Conservation (phyloP, 164 flowering plant species). For the Liriodendron chinense region DNA sequence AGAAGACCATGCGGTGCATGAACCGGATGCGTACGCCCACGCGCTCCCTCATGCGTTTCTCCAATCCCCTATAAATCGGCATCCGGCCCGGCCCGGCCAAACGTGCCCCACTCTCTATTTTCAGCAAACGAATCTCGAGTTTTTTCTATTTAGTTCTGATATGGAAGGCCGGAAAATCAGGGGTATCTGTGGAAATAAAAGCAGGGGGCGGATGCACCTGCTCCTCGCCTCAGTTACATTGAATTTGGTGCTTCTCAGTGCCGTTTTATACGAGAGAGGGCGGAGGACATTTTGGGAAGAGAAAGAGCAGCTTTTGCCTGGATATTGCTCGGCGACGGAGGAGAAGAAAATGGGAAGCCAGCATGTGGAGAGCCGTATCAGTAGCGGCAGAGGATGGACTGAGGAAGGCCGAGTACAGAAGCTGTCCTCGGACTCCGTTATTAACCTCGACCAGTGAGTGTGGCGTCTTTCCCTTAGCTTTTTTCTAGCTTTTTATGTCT, state of each 20-base stretch:
- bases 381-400: not conserved
- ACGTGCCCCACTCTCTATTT: not conserved
- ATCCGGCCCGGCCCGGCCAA: not conserved
- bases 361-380: not conserved
- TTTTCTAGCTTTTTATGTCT: not conserved
- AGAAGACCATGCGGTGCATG: not conserved
- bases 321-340: not conserved
- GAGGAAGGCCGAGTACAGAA: slow-evolving; percentile 11
- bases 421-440: slow-evolving; percentile 24
- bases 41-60: not conserved
- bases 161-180: not conserved
- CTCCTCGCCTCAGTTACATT: not conserved
- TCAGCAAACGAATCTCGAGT: not conserved
- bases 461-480: not conserved
- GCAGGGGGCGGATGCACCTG: not conserved
- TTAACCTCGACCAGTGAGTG: slow-evolving; percentile 80
- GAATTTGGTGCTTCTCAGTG: not conserved
- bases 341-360: slow-evolving; percentile 3
- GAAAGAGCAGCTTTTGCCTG: not conserved
- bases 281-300: not conserved
- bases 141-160: not conserved
- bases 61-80: not conserved
- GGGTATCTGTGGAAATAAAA: not conserved
- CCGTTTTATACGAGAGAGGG: not conserved
- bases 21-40: not conserved